These are phyloP conservation scores for Mucor racemosus DNA, from an alignment of 371 early-diverging fungal genomes.

Conservation along the genomic window DNA sequence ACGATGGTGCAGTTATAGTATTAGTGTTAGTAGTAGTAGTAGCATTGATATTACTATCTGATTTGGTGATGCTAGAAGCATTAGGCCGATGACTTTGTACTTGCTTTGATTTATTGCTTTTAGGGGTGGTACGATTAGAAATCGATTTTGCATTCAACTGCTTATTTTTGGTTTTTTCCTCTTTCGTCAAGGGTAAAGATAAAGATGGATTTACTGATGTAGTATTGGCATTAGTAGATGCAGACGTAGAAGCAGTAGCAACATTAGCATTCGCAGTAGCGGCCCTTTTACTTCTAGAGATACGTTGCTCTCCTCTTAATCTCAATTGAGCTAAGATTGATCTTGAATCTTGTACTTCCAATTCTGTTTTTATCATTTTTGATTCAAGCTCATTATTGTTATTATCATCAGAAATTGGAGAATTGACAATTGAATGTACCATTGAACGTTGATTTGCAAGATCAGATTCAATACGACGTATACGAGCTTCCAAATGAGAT, in stretches of 20 bases:
- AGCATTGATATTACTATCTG: background rate
- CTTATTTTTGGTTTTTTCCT: slow-evolving; percentile 9
- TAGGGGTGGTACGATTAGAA: slow-evolving; percentile 6
- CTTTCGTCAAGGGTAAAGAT: background rate
- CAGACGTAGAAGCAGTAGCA: slow-evolving; percentile 3
- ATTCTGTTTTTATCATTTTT: slow-evolving; percentile 42
- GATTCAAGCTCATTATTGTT: slow-evolving; percentile 3
- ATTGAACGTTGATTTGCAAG: slow-evolving; percentile 40
- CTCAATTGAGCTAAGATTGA: slow-evolving; percentile 51
- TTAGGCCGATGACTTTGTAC: background rate
- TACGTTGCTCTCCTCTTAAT: slow-evolving; percentile 47
- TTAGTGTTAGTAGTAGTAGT: too few relatives aligned
- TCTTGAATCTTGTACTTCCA: slow-evolving; percentile 52
- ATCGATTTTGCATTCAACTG: slow-evolving; percentile 7
- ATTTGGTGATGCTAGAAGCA: background rate
- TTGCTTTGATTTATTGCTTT: slow-evolving; percentile 1
- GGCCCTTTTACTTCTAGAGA: slow-evolving; percentile 41
- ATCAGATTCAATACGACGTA: slow-evolving; percentile 48
- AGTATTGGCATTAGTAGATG: background rate
- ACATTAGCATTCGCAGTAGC: slow-evolving; percentile 26
- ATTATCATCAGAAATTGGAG: background rate
- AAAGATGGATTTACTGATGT: background rate
- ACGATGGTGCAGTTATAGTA: background rate
- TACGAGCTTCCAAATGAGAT: slow-evolving; percentile 45
- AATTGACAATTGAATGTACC: slow-evolving; percentile 30